phyloP scores from a whole-genome alignment of 768 basidiomycete genomes.

The Lactarius hengduanensis region DNA sequence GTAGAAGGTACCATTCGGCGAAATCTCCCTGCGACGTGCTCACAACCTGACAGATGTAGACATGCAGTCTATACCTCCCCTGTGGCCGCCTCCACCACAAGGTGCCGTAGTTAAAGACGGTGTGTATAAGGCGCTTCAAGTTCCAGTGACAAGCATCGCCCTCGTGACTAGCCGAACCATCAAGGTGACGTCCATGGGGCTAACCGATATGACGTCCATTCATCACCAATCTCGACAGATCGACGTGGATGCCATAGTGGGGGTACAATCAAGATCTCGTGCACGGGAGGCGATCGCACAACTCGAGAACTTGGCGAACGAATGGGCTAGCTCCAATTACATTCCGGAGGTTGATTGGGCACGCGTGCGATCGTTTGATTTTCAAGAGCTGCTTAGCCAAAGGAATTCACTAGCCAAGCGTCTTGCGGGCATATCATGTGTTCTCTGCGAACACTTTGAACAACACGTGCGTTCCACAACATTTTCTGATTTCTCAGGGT shows the following conservation, averaged over 20 bases:
- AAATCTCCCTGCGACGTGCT: not conserved
- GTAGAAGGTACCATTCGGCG: conserved; percentile 46
- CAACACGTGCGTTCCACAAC: conserved; percentile 61
- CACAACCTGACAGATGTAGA: conserved; percentile 50
- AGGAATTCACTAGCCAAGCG: conserved; percentile 51
- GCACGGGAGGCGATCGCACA: conserved; percentile 56
- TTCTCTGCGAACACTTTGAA: conserved; percentile 63
- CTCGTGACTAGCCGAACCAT: conserved; percentile 67
- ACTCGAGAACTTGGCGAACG: conserved; percentile 50
- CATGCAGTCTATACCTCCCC: conserved; percentile 58
- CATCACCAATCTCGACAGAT: conserved; percentile 46
- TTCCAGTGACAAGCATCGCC: conserved; percentile 71
- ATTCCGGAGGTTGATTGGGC: conserved; percentile 85
- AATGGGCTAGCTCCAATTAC: conserved; percentile 49
- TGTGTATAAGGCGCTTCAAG: conserved; percentile 62
- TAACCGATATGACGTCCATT: conserved; percentile 16
- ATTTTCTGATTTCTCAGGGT: conserved; percentile 4
- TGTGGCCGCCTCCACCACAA: conserved; percentile 66
- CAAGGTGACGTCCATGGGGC: conserved; percentile 51
- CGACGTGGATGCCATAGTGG: conserved; percentile 66
- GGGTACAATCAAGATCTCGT: conserved; percentile 59
- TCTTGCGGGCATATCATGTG: conserved; percentile 49
- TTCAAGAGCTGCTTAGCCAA: conserved; percentile 75
- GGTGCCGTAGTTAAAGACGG: conserved; percentile 48
- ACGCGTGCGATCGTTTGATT: conserved; percentile 80